Percentiles rank a stretch among this genome's conserved stretches.
phyloP scores from a whole-genome alignment of 495 filamentous ascomycete species.

The Penicillium cinerascens region DNA sequence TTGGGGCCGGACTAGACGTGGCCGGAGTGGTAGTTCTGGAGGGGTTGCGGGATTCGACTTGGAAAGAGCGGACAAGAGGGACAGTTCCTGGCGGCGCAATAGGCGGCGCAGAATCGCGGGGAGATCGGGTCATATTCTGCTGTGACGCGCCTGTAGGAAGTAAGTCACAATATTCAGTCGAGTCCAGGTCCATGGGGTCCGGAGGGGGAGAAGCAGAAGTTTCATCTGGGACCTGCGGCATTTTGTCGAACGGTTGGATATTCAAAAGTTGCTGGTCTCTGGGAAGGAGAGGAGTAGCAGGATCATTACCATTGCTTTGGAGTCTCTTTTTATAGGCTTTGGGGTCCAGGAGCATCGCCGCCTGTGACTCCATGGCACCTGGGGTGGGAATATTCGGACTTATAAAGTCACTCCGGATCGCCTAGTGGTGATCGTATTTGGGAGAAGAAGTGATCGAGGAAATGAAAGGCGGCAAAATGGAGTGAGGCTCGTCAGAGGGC shows the following conservation, averaged over 20 bases:
- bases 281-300: constrained; percentile 1
- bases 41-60: constrained; percentile 3
- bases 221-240: not conserved
- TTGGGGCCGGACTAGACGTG: constrained; percentile 10
- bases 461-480: not conserved
- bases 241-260: not conserved
- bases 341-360: constrained; percentile 44
- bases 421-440: not conserved
- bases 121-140: constrained; percentile 10
- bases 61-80: constrained; percentile 20
- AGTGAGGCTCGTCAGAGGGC: constrained; percentile 5
- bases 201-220: constrained; percentile 9
- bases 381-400: not conserved
- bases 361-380: constrained; percentile 39
- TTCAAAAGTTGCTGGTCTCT: not conserved
- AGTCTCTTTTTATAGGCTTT: constrained; percentile 34
- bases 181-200: constrained; percentile 15
- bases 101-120: constrained; percentile 12
- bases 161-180: constrained; percentile 21
- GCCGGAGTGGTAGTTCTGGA: not conserved
- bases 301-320: constrained; percentile 33
- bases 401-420: not conserved
- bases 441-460: constrained; percentile 3
- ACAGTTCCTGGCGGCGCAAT: constrained; percentile 29
- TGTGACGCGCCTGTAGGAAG: constrained; percentile 18